Conservation (phyloP, 352 stramenopile species). For the Blastocystis sp. region DNA sequence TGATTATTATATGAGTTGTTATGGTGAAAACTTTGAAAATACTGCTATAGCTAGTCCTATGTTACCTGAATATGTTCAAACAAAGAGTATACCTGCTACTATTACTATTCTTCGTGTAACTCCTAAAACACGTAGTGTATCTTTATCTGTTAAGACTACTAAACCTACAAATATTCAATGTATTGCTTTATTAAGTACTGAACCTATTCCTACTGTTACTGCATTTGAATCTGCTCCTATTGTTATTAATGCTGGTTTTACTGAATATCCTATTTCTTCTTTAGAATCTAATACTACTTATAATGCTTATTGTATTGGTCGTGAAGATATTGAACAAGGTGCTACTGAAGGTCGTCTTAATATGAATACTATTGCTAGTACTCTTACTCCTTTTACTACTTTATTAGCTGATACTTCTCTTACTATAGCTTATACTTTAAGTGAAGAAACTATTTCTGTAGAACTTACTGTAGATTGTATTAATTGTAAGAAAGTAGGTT, state of each 20-base stretch:
- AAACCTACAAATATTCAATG: conserved; percentile 2
- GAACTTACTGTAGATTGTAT: conserved; percentile 11
- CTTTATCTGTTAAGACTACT: background rate
- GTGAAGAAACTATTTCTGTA: background rate
- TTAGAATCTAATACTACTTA: conserved; percentile 14
- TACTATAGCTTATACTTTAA: background rate
- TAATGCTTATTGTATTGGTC: conserved; percentile 14
- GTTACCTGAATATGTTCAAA: background rate
- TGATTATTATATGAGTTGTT: conserved; percentile 20
- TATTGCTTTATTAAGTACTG: background rate
- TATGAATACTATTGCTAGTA: conserved; percentile 2
- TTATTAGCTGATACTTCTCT: too few species aligned
- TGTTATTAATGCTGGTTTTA: background rate
- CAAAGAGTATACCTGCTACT: background rate
- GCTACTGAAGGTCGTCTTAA: background rate
- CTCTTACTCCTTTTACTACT: background rate
- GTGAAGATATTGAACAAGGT: too few species aligned
- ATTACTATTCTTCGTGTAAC: background rate
- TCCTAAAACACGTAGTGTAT: background rate
- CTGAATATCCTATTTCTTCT: background rate
- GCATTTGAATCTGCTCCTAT: background rate
- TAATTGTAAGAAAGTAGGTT: background rate
- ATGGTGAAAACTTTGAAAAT: conserved; percentile 6
- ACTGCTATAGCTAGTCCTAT: background rate
- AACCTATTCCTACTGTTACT: background rate